Evolutionary conservation across 108 stramenopile species (phyloP).

Genomic region (Cylindrotheca closterium): DNA sequence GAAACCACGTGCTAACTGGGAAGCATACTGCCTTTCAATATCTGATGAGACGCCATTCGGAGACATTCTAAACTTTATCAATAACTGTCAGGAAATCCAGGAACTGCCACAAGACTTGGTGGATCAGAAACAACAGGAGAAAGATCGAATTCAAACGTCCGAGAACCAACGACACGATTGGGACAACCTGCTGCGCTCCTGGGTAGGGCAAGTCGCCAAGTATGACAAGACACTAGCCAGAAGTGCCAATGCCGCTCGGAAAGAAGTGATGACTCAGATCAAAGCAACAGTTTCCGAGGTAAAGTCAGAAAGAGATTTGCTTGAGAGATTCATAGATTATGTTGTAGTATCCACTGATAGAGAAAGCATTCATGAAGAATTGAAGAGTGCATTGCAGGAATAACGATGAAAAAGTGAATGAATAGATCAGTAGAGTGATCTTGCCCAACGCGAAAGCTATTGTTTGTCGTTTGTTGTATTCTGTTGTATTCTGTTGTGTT

Average conservation of each 20-base stretch:
- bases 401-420: too few relatives aligned
- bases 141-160: slow-evolving; percentile 40
- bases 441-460: too few relatives aligned
- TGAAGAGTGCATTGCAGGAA: too few relatives aligned
- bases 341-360: too few relatives aligned
- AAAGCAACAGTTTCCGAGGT: neutral
- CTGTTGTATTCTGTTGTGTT: too few relatives aligned
- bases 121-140: slow-evolving; percentile 32
- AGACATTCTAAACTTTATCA: slow-evolving; percentile 17
- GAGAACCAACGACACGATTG: slow-evolving; percentile 41
- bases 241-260: slow-evolving; percentile 54
- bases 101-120: slow-evolving; percentile 3
- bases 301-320: neutral
- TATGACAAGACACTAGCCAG: slow-evolving; percentile 42
- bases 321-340: neutral
- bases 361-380: too few relatives aligned
- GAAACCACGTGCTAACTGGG: slow-evolving; percentile 53
- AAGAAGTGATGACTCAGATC: slow-evolving; percentile 20
- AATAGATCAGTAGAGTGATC: too few relatives aligned
- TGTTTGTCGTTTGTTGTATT: too few relatives aligned
- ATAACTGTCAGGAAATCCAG: slow-evolving; percentile 14
- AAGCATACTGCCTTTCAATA: slow-evolving; percentile 12
- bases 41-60: slow-evolving; percentile 2
- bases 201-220: slow-evolving; percentile 51
- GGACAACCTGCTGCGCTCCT: slow-evolving; percentile 49